phyloP scores from a whole-genome alignment of 1,284 basidiomycete species.

The Ustilago xerochloae region DNA sequence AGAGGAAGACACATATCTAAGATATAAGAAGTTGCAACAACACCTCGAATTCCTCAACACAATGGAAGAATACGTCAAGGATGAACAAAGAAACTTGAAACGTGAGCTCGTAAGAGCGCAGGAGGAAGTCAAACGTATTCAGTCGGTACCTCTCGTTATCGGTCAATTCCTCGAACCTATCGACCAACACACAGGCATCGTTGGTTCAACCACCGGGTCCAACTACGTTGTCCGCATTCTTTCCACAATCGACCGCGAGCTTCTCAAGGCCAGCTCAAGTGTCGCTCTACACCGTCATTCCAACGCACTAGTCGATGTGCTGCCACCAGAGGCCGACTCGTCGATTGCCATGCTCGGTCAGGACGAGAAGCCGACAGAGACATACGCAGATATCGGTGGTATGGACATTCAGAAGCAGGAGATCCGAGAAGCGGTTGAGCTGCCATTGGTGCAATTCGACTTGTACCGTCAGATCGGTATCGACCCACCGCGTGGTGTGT shows the following conservation, averaged over 20 bases:
- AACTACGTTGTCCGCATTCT: conserved; percentile 99
- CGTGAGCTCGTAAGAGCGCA: conserved; percentile 97
- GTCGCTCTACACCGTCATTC: conserved; percentile 98
- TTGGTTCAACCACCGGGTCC: conserved; percentile 96
- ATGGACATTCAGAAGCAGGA: conserved; percentile 99
- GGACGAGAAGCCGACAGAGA: conserved; percentile 79
- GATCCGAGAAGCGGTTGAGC: conserved; percentile 96
- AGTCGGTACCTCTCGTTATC: conserved; percentile 98
- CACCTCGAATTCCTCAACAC: conserved; percentile 68
- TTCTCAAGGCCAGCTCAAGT: conserved; percentile 95
- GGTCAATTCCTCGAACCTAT: conserved; percentile 99
- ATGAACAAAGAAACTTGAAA: conserved; percentile 97
- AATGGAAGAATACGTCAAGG: conserved; percentile 86
- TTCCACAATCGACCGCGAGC: conserved; percentile 94
- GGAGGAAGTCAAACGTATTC: conserved; percentile 99
- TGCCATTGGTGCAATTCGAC: conserved; percentile 93
- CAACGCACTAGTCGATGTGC: conserved; percentile 96
- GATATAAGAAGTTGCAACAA: conserved; percentile 67
- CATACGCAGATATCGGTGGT: conserved; percentile 80
- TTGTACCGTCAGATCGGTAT: conserved; percentile 99
- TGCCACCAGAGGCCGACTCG: conserved; percentile 98
- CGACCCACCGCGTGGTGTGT: conserved; percentile 90
- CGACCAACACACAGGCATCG: conserved; percentile 96
- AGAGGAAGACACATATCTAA: conserved; percentile 63
- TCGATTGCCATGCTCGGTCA: conserved; percentile 78